Conservation (phyloP, 306 rosid species). For the Erythrophleum fordii region DNA sequence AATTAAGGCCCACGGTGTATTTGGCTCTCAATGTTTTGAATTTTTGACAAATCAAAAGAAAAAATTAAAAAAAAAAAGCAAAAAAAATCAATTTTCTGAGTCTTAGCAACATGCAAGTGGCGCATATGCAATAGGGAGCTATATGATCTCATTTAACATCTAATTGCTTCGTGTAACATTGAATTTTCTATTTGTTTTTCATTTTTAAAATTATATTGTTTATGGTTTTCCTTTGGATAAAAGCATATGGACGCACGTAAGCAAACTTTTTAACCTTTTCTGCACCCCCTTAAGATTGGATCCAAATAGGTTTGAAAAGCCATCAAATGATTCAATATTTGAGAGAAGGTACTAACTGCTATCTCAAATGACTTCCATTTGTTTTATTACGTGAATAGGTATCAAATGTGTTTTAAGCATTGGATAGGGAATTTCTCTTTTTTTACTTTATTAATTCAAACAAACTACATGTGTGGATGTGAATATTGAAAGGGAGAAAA, state of each 20-base stretch:
- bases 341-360: constrained; percentile 60
- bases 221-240: constrained; percentile 50
- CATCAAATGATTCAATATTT: constrained; percentile 30
- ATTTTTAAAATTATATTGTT: constrained; percentile 44
- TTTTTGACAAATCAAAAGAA: background rate
- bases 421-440: background rate
- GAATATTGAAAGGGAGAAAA: constrained; percentile 54
- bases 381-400: constrained; percentile 39
- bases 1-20: too few relatives aligned
- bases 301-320: constrained; percentile 9
- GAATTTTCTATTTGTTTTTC: constrained; percentile 38
- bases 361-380: constrained; percentile 77
- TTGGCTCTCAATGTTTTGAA: background rate
- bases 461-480: constrained; percentile 75
- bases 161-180: constrained; percentile 35
- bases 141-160: constrained; percentile 50
- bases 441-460: constrained; percentile 34
- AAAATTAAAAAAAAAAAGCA: background rate
- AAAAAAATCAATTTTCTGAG: constrained; percentile 18
- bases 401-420: constrained; percentile 42
- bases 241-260: constrained; percentile 62
- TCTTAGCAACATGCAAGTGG: constrained; percentile 56
- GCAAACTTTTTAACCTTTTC: constrained; percentile 38
- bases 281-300: constrained; percentile 4
- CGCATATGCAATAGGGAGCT: constrained; percentile 67